Conservation (phyloP, 305 asterid species). For the Solanum aculeatissimum region DNA sequence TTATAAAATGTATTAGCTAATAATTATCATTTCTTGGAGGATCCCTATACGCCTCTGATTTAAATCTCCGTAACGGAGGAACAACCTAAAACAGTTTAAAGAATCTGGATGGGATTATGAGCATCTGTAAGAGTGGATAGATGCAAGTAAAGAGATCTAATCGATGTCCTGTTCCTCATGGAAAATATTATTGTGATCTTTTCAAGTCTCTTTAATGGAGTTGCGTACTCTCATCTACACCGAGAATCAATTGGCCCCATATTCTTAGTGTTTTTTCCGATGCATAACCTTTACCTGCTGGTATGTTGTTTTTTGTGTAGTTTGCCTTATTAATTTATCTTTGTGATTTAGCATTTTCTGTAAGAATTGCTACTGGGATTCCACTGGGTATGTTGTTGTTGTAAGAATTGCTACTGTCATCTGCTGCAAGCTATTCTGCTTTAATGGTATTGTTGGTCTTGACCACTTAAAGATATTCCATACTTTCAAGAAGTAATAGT, state of each 20-base stretch:
- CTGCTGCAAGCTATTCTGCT: background rate
- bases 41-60: background rate
- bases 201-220: background rate
- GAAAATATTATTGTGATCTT: background rate
- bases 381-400: no score
- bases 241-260: background rate
- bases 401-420: background rate
- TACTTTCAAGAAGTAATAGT: constrained; percentile 91
- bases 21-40: background rate
- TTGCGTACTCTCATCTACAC: background rate
- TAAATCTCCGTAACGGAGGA: background rate
- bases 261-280: background rate
- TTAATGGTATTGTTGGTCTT: constrained; percentile 25
- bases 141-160: background rate
- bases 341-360: background rate
- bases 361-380: background rate
- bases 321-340: background rate
- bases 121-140: background rate
- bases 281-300: background rate
- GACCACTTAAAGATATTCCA: constrained; percentile 70
- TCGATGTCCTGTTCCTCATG: background rate
- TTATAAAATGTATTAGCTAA: background rate
- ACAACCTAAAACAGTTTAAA: background rate
- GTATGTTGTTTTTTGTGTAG: background rate
- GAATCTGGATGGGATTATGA: background rate